These are phyloP conservation scores for Pestalotiopsis fici DNA, from an alignment of 2,329 filamentous ascomycete species.

Conservation along the genomic window DNA sequence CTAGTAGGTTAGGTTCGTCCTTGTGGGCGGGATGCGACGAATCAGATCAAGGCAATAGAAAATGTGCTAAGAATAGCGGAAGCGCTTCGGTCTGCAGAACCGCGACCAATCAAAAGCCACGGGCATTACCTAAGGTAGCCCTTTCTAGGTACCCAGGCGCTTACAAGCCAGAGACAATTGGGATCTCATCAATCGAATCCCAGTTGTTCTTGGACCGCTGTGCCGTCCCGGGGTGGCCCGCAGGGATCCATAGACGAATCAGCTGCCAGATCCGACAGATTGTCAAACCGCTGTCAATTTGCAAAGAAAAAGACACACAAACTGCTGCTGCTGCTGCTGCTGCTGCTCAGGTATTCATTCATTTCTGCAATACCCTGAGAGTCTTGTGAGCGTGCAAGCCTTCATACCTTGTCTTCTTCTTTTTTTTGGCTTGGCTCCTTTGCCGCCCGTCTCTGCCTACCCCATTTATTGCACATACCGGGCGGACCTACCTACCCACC, in stretches of 20 bases:
- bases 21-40: not conserved
- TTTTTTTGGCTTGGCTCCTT: too few relatives aligned
- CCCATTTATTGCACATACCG: too few relatives aligned
- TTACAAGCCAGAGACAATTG: not conserved
- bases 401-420: too few relatives aligned
- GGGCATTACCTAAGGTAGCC: not conserved
- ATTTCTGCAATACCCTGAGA: not conserved
- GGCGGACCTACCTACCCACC: not conserved
- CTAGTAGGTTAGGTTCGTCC: conserved; percentile 3
- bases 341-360: too few relatives aligned
- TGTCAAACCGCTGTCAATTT: not conserved
- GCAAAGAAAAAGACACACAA: not conserved
- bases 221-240: conserved; percentile 6
- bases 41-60: conserved; percentile 7
- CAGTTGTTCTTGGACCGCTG: not conserved
- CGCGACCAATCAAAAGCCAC: not conserved
- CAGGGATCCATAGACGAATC: conserved; percentile 6
- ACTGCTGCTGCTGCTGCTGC: not conserved
- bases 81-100: conserved; percentile 8
- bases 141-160: conserved; percentile 3
- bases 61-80: conserved; percentile 14
- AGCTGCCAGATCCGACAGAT: not conserved
- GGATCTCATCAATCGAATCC: not conserved
- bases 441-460: too few relatives aligned
- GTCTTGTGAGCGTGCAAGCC: too few relatives aligned